Evolutionary conservation across 2,329 filamentous ascomycete species (phyloP).

Genomic region (Nannizziopsis arthrosporioides): DNA sequence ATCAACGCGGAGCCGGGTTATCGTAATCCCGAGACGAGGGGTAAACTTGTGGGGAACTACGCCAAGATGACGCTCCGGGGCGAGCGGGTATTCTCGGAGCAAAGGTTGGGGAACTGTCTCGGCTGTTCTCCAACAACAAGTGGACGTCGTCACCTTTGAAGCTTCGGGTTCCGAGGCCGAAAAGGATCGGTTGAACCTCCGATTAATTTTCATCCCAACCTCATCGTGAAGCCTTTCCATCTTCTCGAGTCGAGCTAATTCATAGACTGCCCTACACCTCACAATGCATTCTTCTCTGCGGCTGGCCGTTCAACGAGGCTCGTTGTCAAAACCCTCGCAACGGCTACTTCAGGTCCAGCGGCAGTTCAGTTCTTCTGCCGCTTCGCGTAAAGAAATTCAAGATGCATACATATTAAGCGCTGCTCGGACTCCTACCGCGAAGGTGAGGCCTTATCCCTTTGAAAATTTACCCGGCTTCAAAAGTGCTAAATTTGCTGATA

Average conservation of each 20-base stretch:
- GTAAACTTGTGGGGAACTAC: neutral
- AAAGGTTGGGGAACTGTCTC: neutral
- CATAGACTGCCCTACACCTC: neutral
- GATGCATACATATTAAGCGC: slow-evolving; percentile 92
- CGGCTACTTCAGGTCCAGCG: slow-evolving; percentile 39
- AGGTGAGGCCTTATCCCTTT: slow-evolving; percentile 42
- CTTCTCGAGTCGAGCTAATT: neutral
- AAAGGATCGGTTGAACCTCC: neutral
- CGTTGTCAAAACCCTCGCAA: slow-evolving; percentile 22
- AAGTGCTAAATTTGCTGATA: slow-evolving; percentile 28
- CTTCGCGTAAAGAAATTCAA: slow-evolving; percentile 54
- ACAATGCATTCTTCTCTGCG: slow-evolving; percentile 20
- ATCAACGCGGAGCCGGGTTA: neutral
- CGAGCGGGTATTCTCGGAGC: slow-evolving; percentile 2
- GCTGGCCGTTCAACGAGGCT: slow-evolving; percentile 21
- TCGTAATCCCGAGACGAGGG: too few species aligned
- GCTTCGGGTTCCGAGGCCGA: neutral
- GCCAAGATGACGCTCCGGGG: neutral
- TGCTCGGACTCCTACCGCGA: slow-evolving; percentile 76
- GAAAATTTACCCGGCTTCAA: neutral
- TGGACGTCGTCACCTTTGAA: neutral
- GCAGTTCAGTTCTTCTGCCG: slow-evolving; percentile 42
- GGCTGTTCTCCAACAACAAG: neutral
- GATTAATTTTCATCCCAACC: slow-evolving; percentile 4
- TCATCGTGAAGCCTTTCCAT: neutral